These are phyloP conservation scores for Encephalitozoon intestinalis DNA, from an alignment of 371 early-diverging fungal genomes.

Conservation along the genomic window DNA sequence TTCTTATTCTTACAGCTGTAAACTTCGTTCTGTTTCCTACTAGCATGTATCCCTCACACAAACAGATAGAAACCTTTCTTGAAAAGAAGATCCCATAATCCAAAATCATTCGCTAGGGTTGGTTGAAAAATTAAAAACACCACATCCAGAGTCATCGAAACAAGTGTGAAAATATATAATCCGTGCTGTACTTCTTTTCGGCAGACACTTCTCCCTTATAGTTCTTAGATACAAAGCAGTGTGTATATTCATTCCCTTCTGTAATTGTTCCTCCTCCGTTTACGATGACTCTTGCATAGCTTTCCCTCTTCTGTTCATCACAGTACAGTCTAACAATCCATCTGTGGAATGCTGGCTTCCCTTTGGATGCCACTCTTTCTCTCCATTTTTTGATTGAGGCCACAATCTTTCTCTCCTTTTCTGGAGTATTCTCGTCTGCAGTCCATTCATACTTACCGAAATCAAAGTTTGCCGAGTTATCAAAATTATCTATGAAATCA, in stretches of 20 bases:
- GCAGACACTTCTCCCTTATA: slow-evolving; percentile 37
- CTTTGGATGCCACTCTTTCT: slow-evolving; percentile 23
- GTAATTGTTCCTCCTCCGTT: slow-evolving; percentile 51
- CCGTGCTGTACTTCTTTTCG: slow-evolving; percentile 29
- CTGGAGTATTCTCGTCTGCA: slow-evolving; percentile 7
- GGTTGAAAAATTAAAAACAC: neutral
- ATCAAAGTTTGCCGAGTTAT: slow-evolving; percentile 37
- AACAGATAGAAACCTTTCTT: slow-evolving; percentile 4
- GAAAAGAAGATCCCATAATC: slow-evolving; percentile 7
- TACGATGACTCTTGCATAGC: slow-evolving; percentile 29
- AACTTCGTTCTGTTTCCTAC: neutral
- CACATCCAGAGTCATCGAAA: slow-evolving; percentile 19
- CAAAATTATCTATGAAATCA: slow-evolving; percentile 50
- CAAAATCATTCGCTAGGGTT: neutral
- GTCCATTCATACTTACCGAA: slow-evolving; percentile 52
- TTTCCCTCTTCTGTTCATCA: slow-evolving; percentile 31
- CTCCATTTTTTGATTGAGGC: slow-evolving; percentile 45
- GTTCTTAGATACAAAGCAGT: slow-evolving; percentile 55
- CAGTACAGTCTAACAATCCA: slow-evolving; percentile 55
- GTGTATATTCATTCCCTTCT: slow-evolving; percentile 42
- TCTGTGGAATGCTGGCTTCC: slow-evolving; percentile 52
- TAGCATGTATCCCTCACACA: neutral
- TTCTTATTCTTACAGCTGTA: neutral
- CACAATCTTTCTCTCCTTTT: slow-evolving; percentile 38
- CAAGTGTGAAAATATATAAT: slow-evolving; percentile 55